Conservation (phyloP, 805 yeast genomes). For the Wilhelminamyces savonicus region DNA sequence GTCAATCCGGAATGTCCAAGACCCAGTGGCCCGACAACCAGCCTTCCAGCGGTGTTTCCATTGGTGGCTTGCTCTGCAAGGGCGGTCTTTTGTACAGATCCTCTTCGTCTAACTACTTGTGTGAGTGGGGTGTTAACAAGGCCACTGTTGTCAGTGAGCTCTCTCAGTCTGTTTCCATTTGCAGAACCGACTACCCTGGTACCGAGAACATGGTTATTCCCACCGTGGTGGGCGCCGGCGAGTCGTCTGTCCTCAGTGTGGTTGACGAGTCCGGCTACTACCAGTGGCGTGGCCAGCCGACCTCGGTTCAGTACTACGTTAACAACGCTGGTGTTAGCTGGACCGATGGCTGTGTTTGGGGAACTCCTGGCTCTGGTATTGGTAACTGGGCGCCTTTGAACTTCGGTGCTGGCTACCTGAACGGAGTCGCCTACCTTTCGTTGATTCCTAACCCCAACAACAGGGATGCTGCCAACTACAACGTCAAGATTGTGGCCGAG, state of each 20-base stretch:
- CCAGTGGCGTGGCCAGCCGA: slow-evolving; percentile 71
- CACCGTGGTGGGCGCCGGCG: slow-evolving; percentile 71
- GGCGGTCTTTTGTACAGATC: slow-evolving; percentile 80
- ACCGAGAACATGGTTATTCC: slow-evolving; percentile 98
- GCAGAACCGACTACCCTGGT: slow-evolving; percentile 99
- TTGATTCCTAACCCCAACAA: slow-evolving; percentile 95
- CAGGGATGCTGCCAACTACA: slow-evolving; percentile 49
- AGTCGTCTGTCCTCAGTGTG: slow-evolving; percentile 61
- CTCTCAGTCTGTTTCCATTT: slow-evolving; percentile 68
- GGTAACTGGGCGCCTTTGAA: slow-evolving; percentile 99
- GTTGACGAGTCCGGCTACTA: slow-evolving; percentile 76
- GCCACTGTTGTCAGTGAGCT: slow-evolving; percentile 67
- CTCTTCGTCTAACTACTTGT: slow-evolving; percentile 62
- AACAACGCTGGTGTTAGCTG: slow-evolving; percentile 90
- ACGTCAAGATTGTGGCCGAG: slow-evolving; percentile 63
- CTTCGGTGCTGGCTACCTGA: slow-evolving; percentile 84
- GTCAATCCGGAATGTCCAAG: slow-evolving; percentile 98
- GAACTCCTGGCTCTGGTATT: slow-evolving; percentile 64
- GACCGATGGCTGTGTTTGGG: slow-evolving; percentile 95
- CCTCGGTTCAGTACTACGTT: slow-evolving; percentile 96
- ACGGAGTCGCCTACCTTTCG: slow-evolving; percentile 69
- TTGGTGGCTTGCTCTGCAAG: slow-evolving; percentile 89
- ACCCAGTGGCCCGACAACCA: slow-evolving; percentile 93
- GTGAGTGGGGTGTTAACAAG: slow-evolving; percentile 78
- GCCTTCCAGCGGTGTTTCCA: slow-evolving; percentile 83